Evolutionary conservation across 2,329 filamentous ascomycete genomes (phyloP), one percentile per base, ranked within the genome.

Genomic region (Plectosphaerella cucumerina): DNA sequence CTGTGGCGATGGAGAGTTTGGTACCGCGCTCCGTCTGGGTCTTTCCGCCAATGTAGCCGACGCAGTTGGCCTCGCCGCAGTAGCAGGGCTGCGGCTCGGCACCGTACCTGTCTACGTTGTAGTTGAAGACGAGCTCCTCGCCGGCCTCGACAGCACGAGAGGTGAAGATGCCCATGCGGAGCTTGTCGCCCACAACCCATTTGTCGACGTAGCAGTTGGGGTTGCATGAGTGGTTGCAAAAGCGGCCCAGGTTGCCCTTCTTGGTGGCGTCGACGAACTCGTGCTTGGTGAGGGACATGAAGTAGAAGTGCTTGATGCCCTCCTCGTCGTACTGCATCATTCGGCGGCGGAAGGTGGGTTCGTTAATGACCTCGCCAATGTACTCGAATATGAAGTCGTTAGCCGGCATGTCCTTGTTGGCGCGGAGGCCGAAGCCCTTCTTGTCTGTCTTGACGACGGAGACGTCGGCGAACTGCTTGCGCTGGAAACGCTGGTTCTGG

Each of bases 191-290:
- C 33, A 99, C 91, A 53, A 97, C 92, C 94, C 94, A 99, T 74
- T 99, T 99, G 78, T 99, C 94, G 57, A 99, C 93, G 70, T 96
- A 97, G 72, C 92, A 97, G 66, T 99, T 99, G 17, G 94, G 94
- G 67, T 94, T 96, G 79, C 94, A 99, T 9, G 94, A 97, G 69
- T 99, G 94, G 64, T 99, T 99, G 81, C 94, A 99, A 65, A 99
- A 99, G 26, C 94, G 86, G 48, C 92, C 94, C 6, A 99, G 81
- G 60, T 97, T 97, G 47, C 94, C 94, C 67, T 90, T 96, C 66
- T 94, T 96, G 10, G 94, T 99, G 20, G 94, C 94, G 71, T 99
- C 94, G 53, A 99, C 91, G 65, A 97, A 99, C 68, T 97, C 94
- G 62, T 86, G 89, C 68, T 96, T 96, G 65, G 85, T 96, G 55